Evolutionary conservation across 352 stramenopile species (phyloP), one percentile per base, ranked within the genome.

Genomic region (Globisporangium camurandrum): DNA sequence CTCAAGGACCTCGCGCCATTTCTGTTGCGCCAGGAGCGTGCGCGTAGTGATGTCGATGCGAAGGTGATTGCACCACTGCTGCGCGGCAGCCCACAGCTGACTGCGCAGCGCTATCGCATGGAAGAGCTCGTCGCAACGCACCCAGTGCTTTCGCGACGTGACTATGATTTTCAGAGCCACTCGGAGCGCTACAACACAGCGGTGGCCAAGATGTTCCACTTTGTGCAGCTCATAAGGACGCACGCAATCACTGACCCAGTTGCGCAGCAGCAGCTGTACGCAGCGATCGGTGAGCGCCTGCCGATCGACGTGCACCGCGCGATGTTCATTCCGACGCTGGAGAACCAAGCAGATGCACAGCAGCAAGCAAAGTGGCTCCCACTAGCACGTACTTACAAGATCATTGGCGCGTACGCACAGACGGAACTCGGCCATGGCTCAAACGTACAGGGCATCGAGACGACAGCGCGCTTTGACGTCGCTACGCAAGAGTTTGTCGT

Each of bases 371-470:
- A 71, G 40, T 93, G 83, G 83, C 54, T 92, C 11, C 66, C 67
- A 10, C 59, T 88, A 3, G 80, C 84, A 16, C 62, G 52, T 17
- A 77, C 59, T 46, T 88, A 61, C 66, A 63, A 71, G 47, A 88
- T 94, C 41, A 45, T 87, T 2, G 93, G 93, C 16, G 96, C 83
- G 19, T 98, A 98, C 54, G 93, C 93, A 2, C 95, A 98, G 65
- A 98, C 95, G 0, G 95, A 98, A 60, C 62, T 98, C 1, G 94
- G 93, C 28, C 95, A 98, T 64, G 93, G 93, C 14, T 95, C 71
- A 33, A 98, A 98, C 59, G 73, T 93, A 10, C 72, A 87, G 47
- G 83, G 75, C 1, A 69, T 97, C 17, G 85, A 97, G 67, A 98
- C 95, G 1, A 96, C 85, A 1, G 95, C 95, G 0, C 92, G 71